These are phyloP conservation scores for barrel medic (Medicago truncatula) DNA, from an alignment of 306 rosid genomes.

Conservation along the genomic window MtrunA17r5.0-ANR NC_053043.1:12996001-12996500, in stretches of 20 bases:
- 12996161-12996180: neutral
- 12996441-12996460: conserved; percentile 63
- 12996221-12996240: too few relatives aligned
- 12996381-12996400: conserved; percentile 7
- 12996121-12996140: neutral
- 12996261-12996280: neutral
- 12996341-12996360: conserved; percentile 9
- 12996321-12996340: conserved; percentile 11
- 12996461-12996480: conserved; percentile 42
- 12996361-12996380: conserved; percentile 23
- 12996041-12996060: neutral
- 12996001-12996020: too few relatives aligned
- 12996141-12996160: neutral
- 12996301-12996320: conserved; percentile 3
- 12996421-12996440: conserved; percentile 20
- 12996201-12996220: neutral
- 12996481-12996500: conserved; percentile 44
- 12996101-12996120: neutral
- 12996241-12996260: too few relatives aligned
- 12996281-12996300: conserved; percentile 26
- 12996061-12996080: neutral
- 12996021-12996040: neutral
- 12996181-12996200: neutral
- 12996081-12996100: neutral
- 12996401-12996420: conserved; percentile 24